phyloP scores from a whole-genome alignment of 768 basidiomycete genomes.

The Multifurca ochricompacta region DNA sequence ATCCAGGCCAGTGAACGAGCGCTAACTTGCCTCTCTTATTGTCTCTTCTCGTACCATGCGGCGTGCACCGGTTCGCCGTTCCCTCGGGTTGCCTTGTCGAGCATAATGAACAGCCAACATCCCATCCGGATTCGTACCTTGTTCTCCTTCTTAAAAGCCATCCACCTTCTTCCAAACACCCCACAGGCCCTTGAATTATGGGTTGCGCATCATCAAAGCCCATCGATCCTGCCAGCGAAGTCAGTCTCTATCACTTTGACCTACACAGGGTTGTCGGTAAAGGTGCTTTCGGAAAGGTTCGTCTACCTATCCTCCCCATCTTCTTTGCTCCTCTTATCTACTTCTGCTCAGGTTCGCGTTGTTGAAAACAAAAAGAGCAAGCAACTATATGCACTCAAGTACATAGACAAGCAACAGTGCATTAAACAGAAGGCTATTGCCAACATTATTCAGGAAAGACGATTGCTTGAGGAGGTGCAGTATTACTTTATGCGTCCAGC shows the following conservation, averaged over 20 bases:
- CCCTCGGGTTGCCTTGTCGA: constrained; percentile 9
- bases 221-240: constrained; percentile 50
- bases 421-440: constrained; percentile 43
- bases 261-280: constrained; percentile 93
- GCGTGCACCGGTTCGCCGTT: constrained; percentile 7
- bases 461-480: constrained; percentile 43
- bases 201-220: constrained; percentile 34
- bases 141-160: constrained; percentile 17
- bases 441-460: constrained; percentile 47
- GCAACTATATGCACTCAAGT: constrained; percentile 46
- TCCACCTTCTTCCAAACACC: not conserved
- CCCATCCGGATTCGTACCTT: constrained; percentile 1
- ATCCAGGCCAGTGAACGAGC: not conserved
- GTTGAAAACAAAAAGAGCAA: constrained; percentile 49
- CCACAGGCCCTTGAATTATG: constrained; percentile 19
- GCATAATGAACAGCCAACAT: constrained; percentile 6
- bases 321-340: not conserved
- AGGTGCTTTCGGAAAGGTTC: constrained; percentile 96
- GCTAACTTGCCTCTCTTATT: constrained; percentile 6
- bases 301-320: constrained; percentile 20
- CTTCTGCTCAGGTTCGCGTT: constrained; percentile 38
- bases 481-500: not conserved
- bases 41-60: constrained; percentile 7
- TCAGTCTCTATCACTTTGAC: constrained; percentile 93
- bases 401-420: constrained; percentile 49